These are phyloP conservation scores for Gynochthodes officinalis DNA, from an alignment of 257 asterid species.

Conservation along the genomic window DNA sequence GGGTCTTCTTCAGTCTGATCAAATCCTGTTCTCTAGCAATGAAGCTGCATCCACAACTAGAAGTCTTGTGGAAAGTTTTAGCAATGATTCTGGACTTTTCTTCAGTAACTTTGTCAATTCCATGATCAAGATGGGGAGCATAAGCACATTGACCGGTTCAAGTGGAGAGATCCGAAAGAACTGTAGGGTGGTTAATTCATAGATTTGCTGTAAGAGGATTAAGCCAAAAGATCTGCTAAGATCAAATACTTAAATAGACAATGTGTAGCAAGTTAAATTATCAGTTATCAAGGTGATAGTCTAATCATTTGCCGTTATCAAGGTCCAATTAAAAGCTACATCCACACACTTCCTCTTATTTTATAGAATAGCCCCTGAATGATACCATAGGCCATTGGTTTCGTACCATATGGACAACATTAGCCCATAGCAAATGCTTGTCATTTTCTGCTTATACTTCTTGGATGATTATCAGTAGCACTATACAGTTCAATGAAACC, in stretches of 20 bases:
- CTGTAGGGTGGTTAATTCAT: conserved; percentile 52
- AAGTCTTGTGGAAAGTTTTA: conserved; percentile 43
- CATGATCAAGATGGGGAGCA: conserved; percentile 73
- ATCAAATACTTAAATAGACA: neutral
- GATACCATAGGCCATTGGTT: neutral
- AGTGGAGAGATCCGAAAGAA: conserved; percentile 62
- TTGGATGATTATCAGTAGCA: neutral
- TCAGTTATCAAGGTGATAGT: neutral
- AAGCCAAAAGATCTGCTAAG: neutral
- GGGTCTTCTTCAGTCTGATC: conserved; percentile 71
- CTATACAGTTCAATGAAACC: neutral
- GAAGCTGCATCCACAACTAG: conserved; percentile 43
- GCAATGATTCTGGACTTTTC: conserved; percentile 41
- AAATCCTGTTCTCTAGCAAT: conserved; percentile 43
- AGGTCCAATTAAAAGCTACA: no score
- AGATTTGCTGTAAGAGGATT: neutral
- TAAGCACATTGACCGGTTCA: conserved; percentile 50
- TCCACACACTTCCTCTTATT: no score
- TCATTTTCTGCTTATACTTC: neutral
- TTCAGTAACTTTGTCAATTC: conserved; percentile 51
- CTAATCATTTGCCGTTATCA: no score
- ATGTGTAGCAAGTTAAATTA: neutral
- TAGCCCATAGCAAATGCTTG: no score
- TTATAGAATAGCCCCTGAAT: neutral
- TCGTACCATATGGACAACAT: no score